phyloP scores from a whole-genome alignment of 2,329 filamentous ascomycete genomes.

The Mycosphaerella sp. region DNA sequence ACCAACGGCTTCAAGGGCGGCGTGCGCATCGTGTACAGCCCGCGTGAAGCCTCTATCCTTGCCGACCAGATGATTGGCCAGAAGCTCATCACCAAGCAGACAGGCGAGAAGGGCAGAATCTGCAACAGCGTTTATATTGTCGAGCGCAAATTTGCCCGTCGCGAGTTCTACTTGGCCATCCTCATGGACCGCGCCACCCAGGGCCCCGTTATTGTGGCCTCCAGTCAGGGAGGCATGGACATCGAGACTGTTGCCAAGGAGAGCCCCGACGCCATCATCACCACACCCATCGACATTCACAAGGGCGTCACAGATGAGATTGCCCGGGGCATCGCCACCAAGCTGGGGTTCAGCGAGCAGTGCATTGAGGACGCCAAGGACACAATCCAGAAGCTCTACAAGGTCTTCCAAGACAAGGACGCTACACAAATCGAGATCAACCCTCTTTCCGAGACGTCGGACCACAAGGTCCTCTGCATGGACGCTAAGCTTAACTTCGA shows the following conservation, averaged over 20 bases:
- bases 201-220: constrained; percentile 91
- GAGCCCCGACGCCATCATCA: constrained; percentile 90
- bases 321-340: constrained; percentile 77
- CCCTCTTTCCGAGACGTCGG: constrained; percentile 93
- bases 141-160: constrained; percentile 98
- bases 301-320: constrained; percentile 92
- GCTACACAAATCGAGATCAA: constrained; percentile 99
- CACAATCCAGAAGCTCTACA: constrained; percentile 98
- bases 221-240: constrained; percentile 98
- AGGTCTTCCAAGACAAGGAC: constrained; percentile 97
- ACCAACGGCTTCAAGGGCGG: constrained; percentile 99
- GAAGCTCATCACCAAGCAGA: constrained; percentile 99
- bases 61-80: constrained; percentile 99
- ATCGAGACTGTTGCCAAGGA: constrained; percentile 99
- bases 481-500: constrained; percentile 99
- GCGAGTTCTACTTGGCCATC: constrained; percentile 98
- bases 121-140: constrained; percentile 99
- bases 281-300: constrained; percentile 90
- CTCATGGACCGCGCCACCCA: constrained; percentile 95
- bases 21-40: constrained; percentile 97
- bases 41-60: constrained; percentile 93
- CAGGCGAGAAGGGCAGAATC: constrained; percentile 82
- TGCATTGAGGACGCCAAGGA: constrained; percentile 93
- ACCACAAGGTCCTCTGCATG: constrained; percentile 98
- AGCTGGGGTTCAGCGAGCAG: constrained; percentile 96